A percentile compares a stretch with the other conserved stretches of the same genome.
These are phyloP conservation scores for Alternaria hordeiaustralica DNA, from an alignment of 2,329 filamentous ascomycete species.

Conservation along the genomic window DNA sequence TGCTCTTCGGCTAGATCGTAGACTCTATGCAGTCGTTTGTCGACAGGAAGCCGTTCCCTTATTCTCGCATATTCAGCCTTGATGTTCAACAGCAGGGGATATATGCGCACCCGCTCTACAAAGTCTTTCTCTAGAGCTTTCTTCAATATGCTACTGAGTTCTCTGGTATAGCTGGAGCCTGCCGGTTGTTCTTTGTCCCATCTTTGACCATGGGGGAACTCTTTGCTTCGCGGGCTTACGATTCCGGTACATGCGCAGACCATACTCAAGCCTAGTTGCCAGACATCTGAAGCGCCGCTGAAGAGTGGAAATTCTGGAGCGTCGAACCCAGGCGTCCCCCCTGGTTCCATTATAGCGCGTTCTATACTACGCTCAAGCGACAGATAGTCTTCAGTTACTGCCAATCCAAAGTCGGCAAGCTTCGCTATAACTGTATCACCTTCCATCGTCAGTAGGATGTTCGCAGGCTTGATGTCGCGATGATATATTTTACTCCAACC, in stretches of 20 bases:
- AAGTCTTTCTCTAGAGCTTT: constrained; percentile 4
- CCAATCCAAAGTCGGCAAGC: constrained; percentile 27
- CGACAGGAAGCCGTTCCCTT: background rate
- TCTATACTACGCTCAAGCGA: background rate
- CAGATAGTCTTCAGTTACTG: constrained; percentile 10
- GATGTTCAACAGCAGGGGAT: background rate
- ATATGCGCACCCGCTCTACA: background rate
- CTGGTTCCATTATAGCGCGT: background rate
- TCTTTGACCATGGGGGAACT: background rate
- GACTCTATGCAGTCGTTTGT: background rate
- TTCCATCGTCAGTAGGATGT: constrained; percentile 21
- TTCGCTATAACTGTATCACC: constrained; percentile 17
- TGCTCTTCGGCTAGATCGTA: background rate
- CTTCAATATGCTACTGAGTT: constrained; percentile 8
- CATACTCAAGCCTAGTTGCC: constrained; percentile 21
- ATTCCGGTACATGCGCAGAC: constrained; percentile 18
- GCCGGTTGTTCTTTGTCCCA: constrained; percentile 13
- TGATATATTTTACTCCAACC: constrained; percentile 25
- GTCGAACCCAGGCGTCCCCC: constrained; percentile 13
- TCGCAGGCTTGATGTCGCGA: constrained; percentile 26
- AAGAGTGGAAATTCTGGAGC: constrained; percentile 23
- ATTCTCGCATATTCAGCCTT: constrained; percentile 1
- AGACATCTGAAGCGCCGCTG: constrained; percentile 20
- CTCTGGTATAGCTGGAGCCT: constrained; percentile 11
- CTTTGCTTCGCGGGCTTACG: constrained; percentile 5